phyloP scores from a whole-genome alignment of 352 stramenopile species.

The Phytophthora chlamydospora region DNA sequence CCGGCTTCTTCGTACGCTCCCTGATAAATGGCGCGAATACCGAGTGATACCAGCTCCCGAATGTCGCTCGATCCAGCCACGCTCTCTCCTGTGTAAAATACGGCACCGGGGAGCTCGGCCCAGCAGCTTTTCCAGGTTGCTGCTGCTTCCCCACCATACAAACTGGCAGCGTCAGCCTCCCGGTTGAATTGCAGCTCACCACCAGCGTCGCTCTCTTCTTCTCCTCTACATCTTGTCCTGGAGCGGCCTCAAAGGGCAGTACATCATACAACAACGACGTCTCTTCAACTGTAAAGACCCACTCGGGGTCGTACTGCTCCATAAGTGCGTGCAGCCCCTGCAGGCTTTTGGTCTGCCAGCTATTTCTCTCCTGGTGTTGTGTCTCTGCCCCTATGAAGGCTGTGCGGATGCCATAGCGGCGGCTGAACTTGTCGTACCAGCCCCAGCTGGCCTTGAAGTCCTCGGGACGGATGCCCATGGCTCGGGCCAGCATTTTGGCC shows the following conservation, averaged over 20 bases:
- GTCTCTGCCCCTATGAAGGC: conserved; percentile 8
- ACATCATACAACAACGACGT: conserved; percentile 34
- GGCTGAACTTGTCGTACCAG: conserved; percentile 50
- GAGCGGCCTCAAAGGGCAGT: conserved; percentile 19
- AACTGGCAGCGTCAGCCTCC: conserved; percentile 18
- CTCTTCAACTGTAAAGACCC: conserved; percentile 40
- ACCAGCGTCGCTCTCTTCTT: conserved; percentile 28
- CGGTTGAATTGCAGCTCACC: conserved; percentile 36
- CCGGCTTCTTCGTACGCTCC: conserved; percentile 22
- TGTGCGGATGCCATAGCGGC: conserved; percentile 32
- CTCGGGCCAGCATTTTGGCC: conserved; percentile 28
- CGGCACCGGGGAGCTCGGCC: conserved; percentile 6
- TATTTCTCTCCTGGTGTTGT: not conserved
- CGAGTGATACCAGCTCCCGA: conserved; percentile 32
- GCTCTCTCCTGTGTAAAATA: conserved; percentile 34
- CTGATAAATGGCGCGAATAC: conserved; percentile 35
- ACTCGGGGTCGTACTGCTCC: conserved; percentile 32
- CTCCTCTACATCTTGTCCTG: not conserved
- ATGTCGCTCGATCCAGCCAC: conserved; percentile 37
- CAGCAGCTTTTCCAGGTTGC: not conserved
- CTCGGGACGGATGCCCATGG: conserved; percentile 21
- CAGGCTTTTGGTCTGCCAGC: conserved; percentile 20
- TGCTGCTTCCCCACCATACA: conserved; percentile 29
- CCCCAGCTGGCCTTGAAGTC: conserved; percentile 45
- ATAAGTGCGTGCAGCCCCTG: conserved; percentile 30